Conservation (phyloP, 441 rosid genomes). For the Aquilaria agallochum region DNA sequence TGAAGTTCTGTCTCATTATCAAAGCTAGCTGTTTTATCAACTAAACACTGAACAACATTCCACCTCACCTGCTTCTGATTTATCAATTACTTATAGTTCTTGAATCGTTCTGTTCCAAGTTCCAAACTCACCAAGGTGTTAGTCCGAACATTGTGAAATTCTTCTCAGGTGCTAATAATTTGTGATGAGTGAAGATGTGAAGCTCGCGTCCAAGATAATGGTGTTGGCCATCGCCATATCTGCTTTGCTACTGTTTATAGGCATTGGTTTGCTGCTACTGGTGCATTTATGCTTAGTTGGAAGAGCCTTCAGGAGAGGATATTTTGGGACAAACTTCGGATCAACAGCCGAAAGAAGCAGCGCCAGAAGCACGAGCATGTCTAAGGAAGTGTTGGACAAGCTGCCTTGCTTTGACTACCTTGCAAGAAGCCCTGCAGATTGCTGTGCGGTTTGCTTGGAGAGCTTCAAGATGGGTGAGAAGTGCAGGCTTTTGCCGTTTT, state of each 20-base stretch:
- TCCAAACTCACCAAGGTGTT: no score
- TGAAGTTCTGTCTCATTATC: no score
- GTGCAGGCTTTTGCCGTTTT: constrained; percentile 43
- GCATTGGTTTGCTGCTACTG: constrained; percentile 31
- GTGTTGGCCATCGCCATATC: constrained; percentile 34
- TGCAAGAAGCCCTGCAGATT: constrained; percentile 27
- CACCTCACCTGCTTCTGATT: no score
- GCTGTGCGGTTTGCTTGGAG: constrained; percentile 58
- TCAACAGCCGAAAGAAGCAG: constrained; percentile 5
- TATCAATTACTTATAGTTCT: no score
- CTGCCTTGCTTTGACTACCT: constrained; percentile 43
- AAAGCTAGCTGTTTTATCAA: no score
- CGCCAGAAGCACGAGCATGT: constrained; percentile 21
- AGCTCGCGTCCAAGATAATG: constrained; percentile 16
- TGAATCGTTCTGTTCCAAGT: no score
- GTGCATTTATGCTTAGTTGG: constrained; percentile 41
- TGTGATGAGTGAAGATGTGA: constrained; percentile 7
- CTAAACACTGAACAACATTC: no score
- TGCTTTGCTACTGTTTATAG: constrained; percentile 31
- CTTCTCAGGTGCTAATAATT: no score
- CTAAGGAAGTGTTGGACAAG: constrained; percentile 36
- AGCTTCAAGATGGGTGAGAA: constrained; percentile 48
- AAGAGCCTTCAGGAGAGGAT: constrained; percentile 26
- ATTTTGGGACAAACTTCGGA: neutral
- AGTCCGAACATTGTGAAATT: no score